phyloP scores from a whole-genome alignment of 2,329 filamentous ascomycete species.

The Aspergillus pseudoglaucus region DNA sequence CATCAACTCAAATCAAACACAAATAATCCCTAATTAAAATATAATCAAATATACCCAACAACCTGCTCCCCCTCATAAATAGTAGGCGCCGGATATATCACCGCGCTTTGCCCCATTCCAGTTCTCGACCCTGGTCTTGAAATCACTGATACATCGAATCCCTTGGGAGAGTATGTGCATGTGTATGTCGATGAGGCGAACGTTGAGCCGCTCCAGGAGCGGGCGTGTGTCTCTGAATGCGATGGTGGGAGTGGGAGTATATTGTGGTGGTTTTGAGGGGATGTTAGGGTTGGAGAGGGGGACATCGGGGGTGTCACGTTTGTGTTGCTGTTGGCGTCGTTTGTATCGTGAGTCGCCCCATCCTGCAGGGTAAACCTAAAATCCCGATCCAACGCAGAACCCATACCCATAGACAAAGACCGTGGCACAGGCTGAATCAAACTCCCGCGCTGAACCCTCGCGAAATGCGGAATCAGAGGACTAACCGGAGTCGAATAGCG shows the following conservation, averaged over 20 bases:
- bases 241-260: conserved; percentile 15
- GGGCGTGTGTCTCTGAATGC: conserved; percentile 8
- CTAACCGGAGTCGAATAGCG: conserved; percentile 9
- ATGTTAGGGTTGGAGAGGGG: background rate
- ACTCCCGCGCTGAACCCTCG: conserved; percentile 9
- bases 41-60: no score
- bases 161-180: conserved; percentile 15
- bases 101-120: conserved; percentile 8
- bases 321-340: background rate
- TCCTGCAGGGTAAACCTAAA: background rate
- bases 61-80: conserved; percentile 18
- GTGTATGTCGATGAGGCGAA: conserved; percentile 18
- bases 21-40: no score
- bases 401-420: conserved; percentile 7
- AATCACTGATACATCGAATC: conserved; percentile 9
- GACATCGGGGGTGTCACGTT: background rate
- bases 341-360: no score
- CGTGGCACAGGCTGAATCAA: conserved; percentile 7
- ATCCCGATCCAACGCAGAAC: conserved; percentile 6
- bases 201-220: conserved; percentile 32
- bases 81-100: conserved; percentile 10
- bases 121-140: conserved; percentile 2
- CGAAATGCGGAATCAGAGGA: conserved; percentile 27
- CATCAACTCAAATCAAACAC: no score
- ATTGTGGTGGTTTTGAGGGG: conserved; percentile 11